phyloP scores from a whole-genome alignment of 2,329 filamentous ascomycete genomes.

The Epicoccum nigrum region DNA sequence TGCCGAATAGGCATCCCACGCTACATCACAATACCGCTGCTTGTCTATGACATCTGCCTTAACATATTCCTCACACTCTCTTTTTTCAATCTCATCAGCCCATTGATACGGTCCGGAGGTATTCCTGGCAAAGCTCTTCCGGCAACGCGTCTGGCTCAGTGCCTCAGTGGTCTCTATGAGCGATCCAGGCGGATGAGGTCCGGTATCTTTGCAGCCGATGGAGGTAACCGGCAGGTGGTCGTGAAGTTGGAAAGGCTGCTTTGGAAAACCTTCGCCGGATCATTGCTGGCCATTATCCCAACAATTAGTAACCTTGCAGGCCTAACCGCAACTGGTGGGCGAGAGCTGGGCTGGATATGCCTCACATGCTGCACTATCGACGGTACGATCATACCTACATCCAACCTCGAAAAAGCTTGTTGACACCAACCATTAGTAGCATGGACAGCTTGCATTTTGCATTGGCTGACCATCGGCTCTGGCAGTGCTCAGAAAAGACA shows the following conservation, averaged over 20 bases:
- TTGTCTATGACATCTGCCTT: slow-evolving; percentile 48
- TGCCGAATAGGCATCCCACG: slow-evolving; percentile 51
- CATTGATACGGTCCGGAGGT: slow-evolving; percentile 30
- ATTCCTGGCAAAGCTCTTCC: slow-evolving; percentile 4
- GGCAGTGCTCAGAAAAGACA: slow-evolving; percentile 9
- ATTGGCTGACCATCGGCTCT: slow-evolving; percentile 46
- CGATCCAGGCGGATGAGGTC: neutral
- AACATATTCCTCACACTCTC: slow-evolving; percentile 49
- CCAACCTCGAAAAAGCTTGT: no score
- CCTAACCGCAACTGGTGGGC: slow-evolving; percentile 37
- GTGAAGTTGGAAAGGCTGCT: slow-evolving; percentile 36
- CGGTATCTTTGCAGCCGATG: slow-evolving; percentile 8
- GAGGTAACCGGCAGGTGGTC: slow-evolving; percentile 24
- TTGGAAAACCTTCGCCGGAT: slow-evolving; percentile 41
- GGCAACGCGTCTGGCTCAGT: slow-evolving; percentile 21
- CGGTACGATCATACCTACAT: slow-evolving; percentile 33
- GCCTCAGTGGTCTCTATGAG: slow-evolving; percentile 21
- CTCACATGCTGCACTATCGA: slow-evolving; percentile 50
- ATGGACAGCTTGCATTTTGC: slow-evolving; percentile 42
- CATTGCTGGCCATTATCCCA: slow-evolving; percentile 47
- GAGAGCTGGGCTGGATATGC: slow-evolving; percentile 51
- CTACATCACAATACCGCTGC: slow-evolving; percentile 44
- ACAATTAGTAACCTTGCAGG: slow-evolving; percentile 48
- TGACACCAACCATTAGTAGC: slow-evolving; percentile 32
- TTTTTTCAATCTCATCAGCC: slow-evolving; percentile 48